These are phyloP conservation scores for Hawksworthiomyces lignivorus DNA, from an alignment of 2,329 filamentous ascomycete species.

Conservation along the genomic window DNA sequence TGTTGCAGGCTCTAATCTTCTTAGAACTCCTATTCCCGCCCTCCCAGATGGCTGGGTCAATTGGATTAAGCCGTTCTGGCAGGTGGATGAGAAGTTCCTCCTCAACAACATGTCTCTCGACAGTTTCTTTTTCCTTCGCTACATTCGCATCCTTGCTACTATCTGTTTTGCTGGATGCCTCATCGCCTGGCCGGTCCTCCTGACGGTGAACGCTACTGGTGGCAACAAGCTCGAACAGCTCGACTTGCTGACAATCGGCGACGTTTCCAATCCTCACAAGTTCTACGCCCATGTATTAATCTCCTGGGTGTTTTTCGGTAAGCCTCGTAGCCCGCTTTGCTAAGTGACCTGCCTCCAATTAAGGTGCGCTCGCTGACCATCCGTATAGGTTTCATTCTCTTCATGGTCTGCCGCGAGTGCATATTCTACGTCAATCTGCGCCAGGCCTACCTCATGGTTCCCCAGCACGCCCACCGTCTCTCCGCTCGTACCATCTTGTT, in stretches of 20 bases:
- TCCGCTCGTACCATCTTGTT: conserved; percentile 93
- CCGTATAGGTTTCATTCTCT: conserved; percentile 85
- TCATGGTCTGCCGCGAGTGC: conserved; percentile 80
- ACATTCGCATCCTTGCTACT: conserved; percentile 66
- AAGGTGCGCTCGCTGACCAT: no score
- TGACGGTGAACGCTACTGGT: conserved; percentile 77
- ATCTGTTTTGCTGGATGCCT: conserved; percentile 73
- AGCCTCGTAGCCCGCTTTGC: no score
- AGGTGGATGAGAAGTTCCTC: conserved; percentile 64
- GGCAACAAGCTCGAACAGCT: conserved; percentile 59
- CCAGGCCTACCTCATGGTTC: conserved; percentile 86
- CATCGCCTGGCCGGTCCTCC: conserved; percentile 81
- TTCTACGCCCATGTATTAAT: conserved; percentile 77
- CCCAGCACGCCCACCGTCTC: conserved; percentile 72
- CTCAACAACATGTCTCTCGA: conserved; percentile 85
- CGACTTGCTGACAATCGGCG: conserved; percentile 48
- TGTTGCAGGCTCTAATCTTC: no score
- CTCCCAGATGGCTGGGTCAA: conserved; percentile 50
- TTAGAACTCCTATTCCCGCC: conserved; percentile 47
- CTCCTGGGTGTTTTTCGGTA: conserved; percentile 77
- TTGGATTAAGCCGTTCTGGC: conserved; percentile 57
- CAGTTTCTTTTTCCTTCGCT: conserved; percentile 80
- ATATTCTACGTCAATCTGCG: conserved; percentile 92
- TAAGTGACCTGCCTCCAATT: no score
- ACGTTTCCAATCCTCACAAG: conserved; percentile 50